Base-by-base conservation (phyloP, 441 rosid species). In the Lepidium campestre region DNA sequence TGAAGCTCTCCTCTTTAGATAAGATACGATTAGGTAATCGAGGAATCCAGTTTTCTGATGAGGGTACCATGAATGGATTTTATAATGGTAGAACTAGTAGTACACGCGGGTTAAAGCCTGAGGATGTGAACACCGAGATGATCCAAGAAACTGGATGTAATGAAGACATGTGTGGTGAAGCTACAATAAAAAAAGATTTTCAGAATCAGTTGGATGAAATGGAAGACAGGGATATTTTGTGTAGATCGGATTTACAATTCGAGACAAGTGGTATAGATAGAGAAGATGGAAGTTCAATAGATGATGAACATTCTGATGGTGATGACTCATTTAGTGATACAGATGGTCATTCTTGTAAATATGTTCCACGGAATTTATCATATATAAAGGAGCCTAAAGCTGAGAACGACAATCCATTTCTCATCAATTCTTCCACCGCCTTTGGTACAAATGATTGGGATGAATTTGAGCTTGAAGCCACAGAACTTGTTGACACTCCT, bases 391-490 rank as follows among this genome's bases (percentile, higher is more conserved):
- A 74, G 56, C 70, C 42, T 19, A 75, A 63, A 63, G 47, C 67
- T 36, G 65, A 61, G 64, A 69, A 79, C 36, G 81, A 76, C 73
- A 86, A 83, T 79, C 91, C 95, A 5, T 81, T 93, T 67, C 75
- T 77, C 65, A 82, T 93, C 37, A 82, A 76, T 75, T 83, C 96
- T 0, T 81, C 93, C 17, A 84, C 86, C 47, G 97, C 96, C 18
- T 93, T 85, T 79, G 97, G 97, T 78, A 80, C 83, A 6, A 82
- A 79, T 57, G 99, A 91, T 73, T 94, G 95, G 95, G 87, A 89
- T 79, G 96, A 85, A 70, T 94, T 85, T 78, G 96, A 85, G 79
- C 90, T 60, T 75, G 82, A 86, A 83, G 80, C 79, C 1, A 82
- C 79, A 3, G 77, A 75, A 46, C 67, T 60, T 64, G 54, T 40